phyloP scores from a whole-genome alignment of 202 grass and related monocot species.

The Digitaria exilis region DNA sequence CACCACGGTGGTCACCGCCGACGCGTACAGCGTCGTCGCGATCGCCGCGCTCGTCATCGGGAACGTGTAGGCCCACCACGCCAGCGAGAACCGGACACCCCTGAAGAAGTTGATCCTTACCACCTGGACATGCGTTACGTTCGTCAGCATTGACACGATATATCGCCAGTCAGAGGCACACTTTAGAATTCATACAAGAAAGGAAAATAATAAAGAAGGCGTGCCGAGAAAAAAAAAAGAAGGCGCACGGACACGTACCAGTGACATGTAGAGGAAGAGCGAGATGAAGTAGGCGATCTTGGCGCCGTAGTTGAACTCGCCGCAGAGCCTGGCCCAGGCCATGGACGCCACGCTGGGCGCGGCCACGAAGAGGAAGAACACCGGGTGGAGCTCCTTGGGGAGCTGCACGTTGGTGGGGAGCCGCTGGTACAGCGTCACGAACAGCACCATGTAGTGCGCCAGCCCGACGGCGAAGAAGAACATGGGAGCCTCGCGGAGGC shows the following conservation, averaged over 20 bases:
- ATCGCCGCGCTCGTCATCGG: conserved; percentile 86
- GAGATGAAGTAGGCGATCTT: conserved; percentile 66
- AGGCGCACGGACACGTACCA: conserved; percentile 46
- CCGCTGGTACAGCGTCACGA: conserved; percentile 90
- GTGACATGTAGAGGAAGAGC: conserved; percentile 74
- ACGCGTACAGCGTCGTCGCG: conserved; percentile 61
- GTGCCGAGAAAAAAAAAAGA: no score
- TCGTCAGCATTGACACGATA: no score
- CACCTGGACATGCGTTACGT: neutral
- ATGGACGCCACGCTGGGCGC: conserved; percentile 72
- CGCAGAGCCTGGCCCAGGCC: conserved; percentile 69
- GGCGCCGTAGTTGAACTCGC: conserved; percentile 61
- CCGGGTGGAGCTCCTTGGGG: conserved; percentile 81
- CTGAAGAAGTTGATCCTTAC: conserved; percentile 3
- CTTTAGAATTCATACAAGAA: neutral
- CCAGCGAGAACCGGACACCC: conserved; percentile 62
- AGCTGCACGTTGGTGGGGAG: conserved; percentile 69
- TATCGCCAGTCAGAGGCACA: no score
- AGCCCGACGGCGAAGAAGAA: conserved; percentile 89
- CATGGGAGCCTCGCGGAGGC: conserved; percentile 65
- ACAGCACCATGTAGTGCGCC: conserved; percentile 82
- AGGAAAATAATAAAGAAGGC: no score
- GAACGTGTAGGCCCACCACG: conserved; percentile 97
- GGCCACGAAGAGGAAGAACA: conserved; percentile 81
- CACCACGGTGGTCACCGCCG: conserved; percentile 43